Evolutionary conservation across 2,329 filamentous ascomycete genomes (phyloP), one percentile per base, ranked within the genome.

Genomic region (Aspergillus ochraceoroseus): DNA sequence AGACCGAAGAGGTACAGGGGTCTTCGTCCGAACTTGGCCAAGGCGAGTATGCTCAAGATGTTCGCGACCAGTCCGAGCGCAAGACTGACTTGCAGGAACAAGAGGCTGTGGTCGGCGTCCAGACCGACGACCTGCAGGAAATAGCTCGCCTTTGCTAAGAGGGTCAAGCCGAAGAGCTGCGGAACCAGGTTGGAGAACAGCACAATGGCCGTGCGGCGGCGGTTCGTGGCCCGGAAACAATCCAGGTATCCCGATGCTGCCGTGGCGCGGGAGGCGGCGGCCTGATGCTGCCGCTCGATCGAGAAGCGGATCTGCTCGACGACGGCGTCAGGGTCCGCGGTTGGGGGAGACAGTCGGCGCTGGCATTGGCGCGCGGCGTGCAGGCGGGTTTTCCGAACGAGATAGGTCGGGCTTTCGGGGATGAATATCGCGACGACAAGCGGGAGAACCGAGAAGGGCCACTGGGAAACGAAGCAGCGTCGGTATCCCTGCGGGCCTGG

Each of bases 231-330:
- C 5, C 28, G 32, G 42, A 58, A 58, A 29, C 57, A 58, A 9
- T 54, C 53, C 9, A 52, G 33, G 37, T 61, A 64, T 7, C 56
- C 56, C 7, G 55, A 43, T n/a, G n/a, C n/a, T n/a, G n/a, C n/a
- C n/a, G n/a, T n/a, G n/a, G n/a, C n/a, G n/a, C n/a, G n/a, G n/a
- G n/a, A n/a, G n/a, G n/a, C 70, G 64, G 46, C 73, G 68, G 15
- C 71, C 65, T 39, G 76, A 73, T n/a, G 66, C 65, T 39, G 76
- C 73, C n/a, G 60, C 47, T 70, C 65, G 41, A 79, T 70, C 13
- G 67, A 63, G 7, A 61, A 53, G 5, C 73, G 57, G 22, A 65
- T 46, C 9, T 57, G 54, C 5, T 57, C 54, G 5, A 70, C 32
- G 5, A 58, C 43, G 2, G 50, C 49, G 6, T 54, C 51, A 0